phyloP scores from a whole-genome alignment of 2,329 filamentous ascomycete genomes.

The Pestalotiopsis fici region DNA sequence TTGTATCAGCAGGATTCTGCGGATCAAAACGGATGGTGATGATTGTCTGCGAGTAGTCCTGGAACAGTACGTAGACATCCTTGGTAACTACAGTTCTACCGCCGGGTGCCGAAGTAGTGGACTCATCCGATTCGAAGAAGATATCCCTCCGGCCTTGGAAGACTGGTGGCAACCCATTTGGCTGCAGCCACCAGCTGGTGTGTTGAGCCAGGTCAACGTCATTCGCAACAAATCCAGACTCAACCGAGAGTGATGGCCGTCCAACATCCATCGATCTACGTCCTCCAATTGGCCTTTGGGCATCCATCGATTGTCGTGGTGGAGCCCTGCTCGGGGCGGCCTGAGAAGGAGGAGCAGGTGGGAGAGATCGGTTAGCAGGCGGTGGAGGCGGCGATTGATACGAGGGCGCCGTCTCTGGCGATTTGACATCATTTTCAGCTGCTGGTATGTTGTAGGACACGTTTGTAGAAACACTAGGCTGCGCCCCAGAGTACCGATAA shows the following conservation, averaged over 20 bases:
- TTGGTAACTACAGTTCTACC: constrained; percentile 74
- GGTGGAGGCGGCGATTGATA: constrained; percentile 46
- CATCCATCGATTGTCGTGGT: constrained; percentile 65
- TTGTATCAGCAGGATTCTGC: constrained; percentile 70
- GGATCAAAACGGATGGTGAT: constrained; percentile 80
- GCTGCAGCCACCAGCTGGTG: constrained; percentile 85
- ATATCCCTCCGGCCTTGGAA: constrained; percentile 84
- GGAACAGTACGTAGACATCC: constrained; percentile 84
- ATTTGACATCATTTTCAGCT: constrained; percentile 48
- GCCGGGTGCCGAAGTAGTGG: constrained; percentile 66
- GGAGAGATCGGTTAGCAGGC: constrained; percentile 46
- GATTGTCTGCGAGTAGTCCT: constrained; percentile 94
- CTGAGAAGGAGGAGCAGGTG: constrained; percentile 31
- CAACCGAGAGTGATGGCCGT: constrained; percentile 64
- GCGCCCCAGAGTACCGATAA: constrained; percentile 51
- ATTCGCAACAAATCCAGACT: constrained; percentile 82
- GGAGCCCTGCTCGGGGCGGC: constrained; percentile 35
- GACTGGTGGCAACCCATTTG: constrained; percentile 76
- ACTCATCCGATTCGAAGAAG: constrained; percentile 79
- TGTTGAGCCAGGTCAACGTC: constrained; percentile 78
- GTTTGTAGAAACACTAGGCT: constrained; percentile 22
- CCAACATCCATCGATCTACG: constrained; percentile 73
- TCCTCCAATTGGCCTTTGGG: constrained; percentile 50
- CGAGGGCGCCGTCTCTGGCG: constrained; percentile 48
- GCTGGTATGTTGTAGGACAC: constrained; percentile 37